Percentiles rank a stretch among this genome's conserved stretches.
Conservation (phyloP, 495 filamentous ascomycete genomes). For the Podospora tetraspora region DNA sequence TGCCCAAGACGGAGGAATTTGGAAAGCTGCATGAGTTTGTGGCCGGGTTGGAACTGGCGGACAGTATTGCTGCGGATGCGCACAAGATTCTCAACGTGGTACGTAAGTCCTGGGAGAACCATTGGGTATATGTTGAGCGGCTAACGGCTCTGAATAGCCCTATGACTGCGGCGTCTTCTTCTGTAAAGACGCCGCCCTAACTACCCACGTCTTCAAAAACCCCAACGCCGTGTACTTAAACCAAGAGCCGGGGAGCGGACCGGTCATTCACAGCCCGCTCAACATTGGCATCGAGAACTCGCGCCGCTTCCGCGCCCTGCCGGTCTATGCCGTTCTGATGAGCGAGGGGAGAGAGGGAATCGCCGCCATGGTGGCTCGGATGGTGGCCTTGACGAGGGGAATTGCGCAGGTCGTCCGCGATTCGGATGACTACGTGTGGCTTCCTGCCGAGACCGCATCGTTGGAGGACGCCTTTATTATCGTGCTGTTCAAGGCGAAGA, state of each 20-base stretch:
- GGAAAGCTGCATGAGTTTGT: conserved; percentile 46
- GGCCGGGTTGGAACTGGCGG: conserved; percentile 72
- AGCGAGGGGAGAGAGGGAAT: conserved; percentile 71
- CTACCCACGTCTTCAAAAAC: conserved; percentile 69
- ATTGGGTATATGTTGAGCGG: background rate
- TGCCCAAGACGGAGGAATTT: conserved; percentile 58
- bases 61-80: conserved; percentile 80
- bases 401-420: conserved; percentile 59
- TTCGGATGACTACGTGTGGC: conserved; percentile 55
- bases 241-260: conserved; percentile 25
- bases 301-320: conserved; percentile 80
- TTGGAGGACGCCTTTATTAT: conserved; percentile 58
- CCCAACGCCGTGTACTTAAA: conserved; percentile 79
- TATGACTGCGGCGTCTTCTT: conserved; percentile 94
- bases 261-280: conserved; percentile 67
- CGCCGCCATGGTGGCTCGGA: conserved; percentile 61
- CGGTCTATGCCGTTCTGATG: conserved; percentile 76
- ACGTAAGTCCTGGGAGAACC: conserved; percentile 21
- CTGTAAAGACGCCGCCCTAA: conserved; percentile 53
- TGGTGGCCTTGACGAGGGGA: conserved; percentile 63
- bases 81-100: conserved; percentile 92
- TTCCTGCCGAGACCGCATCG: conserved; percentile 44
- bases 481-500: conserved; percentile 73
- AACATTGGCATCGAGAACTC: conserved; percentile 92
- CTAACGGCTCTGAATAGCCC: conserved; percentile 46